Conservation (phyloP, 306 rosid genomes). For the Cucumis sativus region DNA sequence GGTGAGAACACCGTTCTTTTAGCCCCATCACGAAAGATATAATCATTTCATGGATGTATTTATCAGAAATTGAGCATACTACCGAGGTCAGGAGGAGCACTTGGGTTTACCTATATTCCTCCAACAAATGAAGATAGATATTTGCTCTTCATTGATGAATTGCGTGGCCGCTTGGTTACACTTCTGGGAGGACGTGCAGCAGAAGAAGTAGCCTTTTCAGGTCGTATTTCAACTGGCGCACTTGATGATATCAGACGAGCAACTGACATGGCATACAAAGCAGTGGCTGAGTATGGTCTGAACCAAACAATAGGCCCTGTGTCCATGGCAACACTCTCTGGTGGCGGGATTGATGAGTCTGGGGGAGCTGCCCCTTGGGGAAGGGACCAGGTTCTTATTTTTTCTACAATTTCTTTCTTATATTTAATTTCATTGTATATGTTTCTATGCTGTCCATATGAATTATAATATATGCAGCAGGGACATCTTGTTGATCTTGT, state of each 20-base stretch:
- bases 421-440: background rate
- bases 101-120: constrained; percentile 90
- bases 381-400: constrained; percentile 77
- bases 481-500: constrained; percentile 92
- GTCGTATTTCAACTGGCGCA: constrained; percentile 95
- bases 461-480: constrained; percentile 35
- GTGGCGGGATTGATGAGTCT: constrained; percentile 86
- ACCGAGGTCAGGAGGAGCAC: constrained; percentile 95
- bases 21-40: background rate
- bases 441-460: constrained; percentile 17
- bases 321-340: constrained; percentile 66
- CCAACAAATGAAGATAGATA: constrained; percentile 92
- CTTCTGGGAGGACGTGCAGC: constrained; percentile 99
- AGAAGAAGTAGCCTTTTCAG: constrained; percentile 86
- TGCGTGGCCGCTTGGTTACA: constrained; percentile 89
- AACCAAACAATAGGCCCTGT: constrained; percentile 83
- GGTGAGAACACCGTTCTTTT: background rate
- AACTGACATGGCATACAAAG: constrained; percentile 98
- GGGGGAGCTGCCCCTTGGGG: constrained; percentile 75
- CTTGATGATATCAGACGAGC: constrained; percentile 95
- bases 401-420: constrained; percentile 6
- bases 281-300: constrained; percentile 96
- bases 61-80: constrained; percentile 90
- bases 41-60: constrained; percentile 3
- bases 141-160: constrained; percentile 90